A percentile compares a stretch with the other conserved stretches of the same genome.
These are phyloP conservation scores for Obelidium mucronatum DNA, from an alignment of 192 early-diverging fungal genomes.

Conservation along the genomic window DNA sequence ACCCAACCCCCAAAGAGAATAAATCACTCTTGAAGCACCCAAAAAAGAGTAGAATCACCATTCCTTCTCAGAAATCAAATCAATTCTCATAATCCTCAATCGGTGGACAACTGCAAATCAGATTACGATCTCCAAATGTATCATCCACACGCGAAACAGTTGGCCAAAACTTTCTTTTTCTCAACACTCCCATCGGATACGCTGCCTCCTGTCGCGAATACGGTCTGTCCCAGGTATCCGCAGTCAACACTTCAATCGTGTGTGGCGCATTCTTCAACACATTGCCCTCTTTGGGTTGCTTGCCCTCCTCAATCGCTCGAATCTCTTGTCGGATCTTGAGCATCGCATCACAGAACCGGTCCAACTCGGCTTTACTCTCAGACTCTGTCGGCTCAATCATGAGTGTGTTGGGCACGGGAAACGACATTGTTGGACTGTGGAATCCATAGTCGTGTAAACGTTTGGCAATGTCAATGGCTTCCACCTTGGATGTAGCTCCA, in stretches of 20 bases:
- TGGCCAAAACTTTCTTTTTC: slow-evolving; percentile 97
- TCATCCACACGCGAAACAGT: slow-evolving; percentile 91
- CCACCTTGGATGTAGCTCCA: slow-evolving; percentile 73
- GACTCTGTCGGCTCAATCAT: slow-evolving; percentile 99
- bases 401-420: slow-evolving; percentile 97
- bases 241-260: slow-evolving; percentile 76
- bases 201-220: slow-evolving; percentile 91
- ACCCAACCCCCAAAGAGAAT: background rate
- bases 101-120: slow-evolving; percentile 95
- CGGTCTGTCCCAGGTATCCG: slow-evolving; percentile 84
- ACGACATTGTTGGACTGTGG: slow-evolving; percentile 99
- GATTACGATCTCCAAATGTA: slow-evolving; percentile 92
- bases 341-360: slow-evolving; percentile 98
- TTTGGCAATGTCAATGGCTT: slow-evolving; percentile 98
- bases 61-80: slow-evolving; percentile 7
- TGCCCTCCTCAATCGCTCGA: slow-evolving; percentile 82
- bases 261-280: slow-evolving; percentile 91
- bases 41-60: background rate
- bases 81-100: slow-evolving; percentile 72
- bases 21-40: background rate
- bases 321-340: slow-evolving; percentile 95
- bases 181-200: slow-evolving; percentile 83
- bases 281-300: slow-evolving; percentile 86
- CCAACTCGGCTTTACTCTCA: slow-evolving; percentile 90
- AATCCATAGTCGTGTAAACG: slow-evolving; percentile 98